These are phyloP conservation scores for Solanum commersonii DNA, from an alignment of 257 asterid genomes.

Conservation along the genomic window DNA sequence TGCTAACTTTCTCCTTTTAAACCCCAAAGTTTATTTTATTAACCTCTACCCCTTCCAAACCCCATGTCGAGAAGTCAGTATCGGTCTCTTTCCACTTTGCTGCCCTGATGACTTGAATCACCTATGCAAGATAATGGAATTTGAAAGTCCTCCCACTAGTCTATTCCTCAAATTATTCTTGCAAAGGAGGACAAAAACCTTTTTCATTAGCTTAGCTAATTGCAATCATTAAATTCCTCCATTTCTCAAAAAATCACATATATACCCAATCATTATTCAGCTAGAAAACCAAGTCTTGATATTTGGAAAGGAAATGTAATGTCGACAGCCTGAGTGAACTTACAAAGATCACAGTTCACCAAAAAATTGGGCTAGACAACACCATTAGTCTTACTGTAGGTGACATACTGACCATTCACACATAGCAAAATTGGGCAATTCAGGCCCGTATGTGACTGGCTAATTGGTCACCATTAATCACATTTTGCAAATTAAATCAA, in stretches of 20 bases:
- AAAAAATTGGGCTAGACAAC: conserved; percentile 7
- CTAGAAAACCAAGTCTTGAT: background rate
- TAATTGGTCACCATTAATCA: conserved; percentile 27
- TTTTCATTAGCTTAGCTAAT: background rate
- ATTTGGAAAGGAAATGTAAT: conserved; percentile 7
- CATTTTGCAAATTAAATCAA: background rate
- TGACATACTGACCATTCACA: conserved; percentile 47
- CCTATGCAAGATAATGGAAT: background rate
- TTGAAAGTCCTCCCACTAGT: background rate
- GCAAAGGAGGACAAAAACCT: background rate
- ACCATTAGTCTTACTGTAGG: conserved; percentile 23
- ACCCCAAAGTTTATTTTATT: background rate
- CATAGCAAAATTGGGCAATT: conserved; percentile 5
- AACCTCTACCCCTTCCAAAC: background rate
- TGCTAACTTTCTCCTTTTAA: background rate
- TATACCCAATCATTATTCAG: background rate
- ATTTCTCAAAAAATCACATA: background rate
- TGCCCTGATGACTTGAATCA: background rate
- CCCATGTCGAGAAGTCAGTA: background rate
- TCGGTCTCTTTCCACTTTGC: background rate
- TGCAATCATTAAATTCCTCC: background rate
- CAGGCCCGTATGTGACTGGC: conserved; percentile 21
- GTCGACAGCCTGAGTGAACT: conserved; percentile 12
- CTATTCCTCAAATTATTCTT: background rate
- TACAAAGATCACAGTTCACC: conserved; percentile 2